Percentiles rank a stretch among this genome's conserved stretches.
Conservation (phyloP, 129 eudicot species). For the Flaveria brownii region DNA sequence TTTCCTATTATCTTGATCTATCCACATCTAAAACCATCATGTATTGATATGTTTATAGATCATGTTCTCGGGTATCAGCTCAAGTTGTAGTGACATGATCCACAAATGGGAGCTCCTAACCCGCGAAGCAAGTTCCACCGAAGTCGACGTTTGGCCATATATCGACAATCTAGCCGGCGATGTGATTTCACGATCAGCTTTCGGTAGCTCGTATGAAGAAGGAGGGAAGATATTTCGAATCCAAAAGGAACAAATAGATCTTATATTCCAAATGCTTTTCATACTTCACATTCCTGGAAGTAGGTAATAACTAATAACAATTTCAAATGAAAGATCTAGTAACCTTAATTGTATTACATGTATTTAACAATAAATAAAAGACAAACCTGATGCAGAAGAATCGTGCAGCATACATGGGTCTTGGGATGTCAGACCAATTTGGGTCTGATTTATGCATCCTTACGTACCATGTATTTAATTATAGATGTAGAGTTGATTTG, state of each 20-base stretch:
- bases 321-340: not conserved
- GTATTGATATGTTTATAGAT: slow-evolving; percentile 16
- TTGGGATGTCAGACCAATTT: no score
- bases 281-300: slow-evolving; percentile 30
- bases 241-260: slow-evolving; percentile 36
- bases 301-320: slow-evolving; percentile 29
- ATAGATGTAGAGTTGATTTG: not conserved
- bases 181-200: slow-evolving; percentile 39
- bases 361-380: no score
- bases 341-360: not conserved
- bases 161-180: slow-evolving; percentile 29
- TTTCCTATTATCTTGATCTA: not conserved
- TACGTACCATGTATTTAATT: not conserved
- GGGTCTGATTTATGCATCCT: no score
- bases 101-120: slow-evolving; percentile 43
- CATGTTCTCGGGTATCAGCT: slow-evolving; percentile 35
- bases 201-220: slow-evolving; percentile 36
- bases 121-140: not conserved
- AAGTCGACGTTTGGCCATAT: slow-evolving; percentile 38
- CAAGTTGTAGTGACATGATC: slow-evolving; percentile 48
- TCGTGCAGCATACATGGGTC: no score
- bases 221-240: slow-evolving; percentile 28
- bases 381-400: no score
- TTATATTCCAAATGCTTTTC: slow-evolving; percentile 12
- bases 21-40: not conserved